phyloP scores from a whole-genome alignment of 805 yeast species.

The Metschnikowia colocasiae region DNA sequence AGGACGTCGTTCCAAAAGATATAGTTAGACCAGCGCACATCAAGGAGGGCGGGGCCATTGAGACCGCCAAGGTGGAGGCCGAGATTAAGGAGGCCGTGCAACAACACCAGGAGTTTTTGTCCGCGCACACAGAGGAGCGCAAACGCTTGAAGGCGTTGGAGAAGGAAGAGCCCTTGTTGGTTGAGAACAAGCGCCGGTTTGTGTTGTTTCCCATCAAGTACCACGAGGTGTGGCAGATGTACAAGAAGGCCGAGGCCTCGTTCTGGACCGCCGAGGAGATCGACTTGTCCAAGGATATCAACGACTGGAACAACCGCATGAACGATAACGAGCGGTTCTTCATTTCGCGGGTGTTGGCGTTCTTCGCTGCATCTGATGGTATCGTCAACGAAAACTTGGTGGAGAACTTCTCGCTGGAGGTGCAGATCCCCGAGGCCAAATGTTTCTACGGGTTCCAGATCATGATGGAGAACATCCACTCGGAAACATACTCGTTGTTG shows the following conservation, averaged over 20 bases:
- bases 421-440: conserved; percentile 95
- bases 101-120: conserved; percentile 53
- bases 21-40: conserved; percentile 18
- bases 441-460: conserved; percentile 99
- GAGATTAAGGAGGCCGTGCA: conserved; percentile 27
- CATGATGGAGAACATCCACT: conserved; percentile 99
- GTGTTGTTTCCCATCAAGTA: conserved; percentile 95
- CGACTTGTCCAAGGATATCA: conserved; percentile 85
- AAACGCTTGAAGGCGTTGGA: conserved; percentile 70
- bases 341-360: conserved; percentile 89
- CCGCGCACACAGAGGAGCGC: conserved; percentile 65
- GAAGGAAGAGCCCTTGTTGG: conserved; percentile 82
- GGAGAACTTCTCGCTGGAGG: conserved; percentile 96
- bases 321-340: conserved; percentile 91
- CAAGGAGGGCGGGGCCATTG: conserved; percentile 21
- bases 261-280: conserved; percentile 99
- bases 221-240: conserved; percentile 98
- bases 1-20: conserved; percentile 18
- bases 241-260: conserved; percentile 98
- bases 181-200: conserved; percentile 82
- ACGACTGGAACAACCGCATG: conserved; percentile 89
- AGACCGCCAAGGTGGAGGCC: conserved; percentile 21
- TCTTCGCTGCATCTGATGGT: conserved; percentile 98
- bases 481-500: conserved; percentile 92
- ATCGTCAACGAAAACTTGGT: conserved; percentile 96